These are phyloP conservation scores for Mycena belliarum DNA, from an alignment of 768 basidiomycete genomes.

Conservation along the genomic window DNA sequence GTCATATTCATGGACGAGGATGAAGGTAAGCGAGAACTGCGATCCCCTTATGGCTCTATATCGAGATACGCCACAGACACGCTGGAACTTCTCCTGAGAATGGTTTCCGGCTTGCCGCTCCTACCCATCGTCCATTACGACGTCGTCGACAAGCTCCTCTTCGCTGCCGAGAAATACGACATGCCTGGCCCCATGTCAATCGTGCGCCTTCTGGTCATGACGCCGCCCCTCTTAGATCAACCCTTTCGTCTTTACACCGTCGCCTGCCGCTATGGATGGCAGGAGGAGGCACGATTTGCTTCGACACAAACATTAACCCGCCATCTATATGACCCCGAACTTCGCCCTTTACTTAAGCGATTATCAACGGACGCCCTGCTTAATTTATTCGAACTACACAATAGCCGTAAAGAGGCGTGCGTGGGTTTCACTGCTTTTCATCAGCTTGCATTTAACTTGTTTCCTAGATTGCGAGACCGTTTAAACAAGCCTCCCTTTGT, in stretches of 20 bases:
- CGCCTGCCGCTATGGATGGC: conserved; percentile 62
- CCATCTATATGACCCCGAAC: conserved; percentile 48
- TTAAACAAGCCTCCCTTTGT: conserved; percentile 64
- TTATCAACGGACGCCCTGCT: conserved; percentile 54
- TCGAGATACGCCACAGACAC: conserved; percentile 30
- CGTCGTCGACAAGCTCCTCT: conserved; percentile 55
- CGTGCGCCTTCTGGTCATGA: conserved; percentile 57
- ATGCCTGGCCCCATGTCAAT: conserved; percentile 66
- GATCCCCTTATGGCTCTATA: not conserved
- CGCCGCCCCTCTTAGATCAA: conserved; percentile 48
- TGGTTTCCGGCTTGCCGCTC: conserved; percentile 62
- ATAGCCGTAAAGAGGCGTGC: conserved; percentile 47
- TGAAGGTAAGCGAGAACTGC: conserved; percentile 7
- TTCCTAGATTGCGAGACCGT: conserved; percentile 40
- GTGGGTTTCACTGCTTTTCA: conserved; percentile 4
- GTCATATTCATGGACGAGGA: conserved; percentile 61
- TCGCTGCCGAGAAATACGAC: conserved; percentile 69
- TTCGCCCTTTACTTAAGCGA: conserved; percentile 47
- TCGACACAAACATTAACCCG: conserved; percentile 56
- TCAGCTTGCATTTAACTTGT: not conserved
- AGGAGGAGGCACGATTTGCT: conserved; percentile 52
- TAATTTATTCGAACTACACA: conserved; percentile 56
- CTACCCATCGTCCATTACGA: conserved; percentile 40
- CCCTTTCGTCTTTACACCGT: conserved; percentile 56
- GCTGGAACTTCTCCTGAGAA: conserved; percentile 57